Conservation (phyloP, 2,329 filamentous ascomycete species). For the Cryphonectria parasitica region DNA sequence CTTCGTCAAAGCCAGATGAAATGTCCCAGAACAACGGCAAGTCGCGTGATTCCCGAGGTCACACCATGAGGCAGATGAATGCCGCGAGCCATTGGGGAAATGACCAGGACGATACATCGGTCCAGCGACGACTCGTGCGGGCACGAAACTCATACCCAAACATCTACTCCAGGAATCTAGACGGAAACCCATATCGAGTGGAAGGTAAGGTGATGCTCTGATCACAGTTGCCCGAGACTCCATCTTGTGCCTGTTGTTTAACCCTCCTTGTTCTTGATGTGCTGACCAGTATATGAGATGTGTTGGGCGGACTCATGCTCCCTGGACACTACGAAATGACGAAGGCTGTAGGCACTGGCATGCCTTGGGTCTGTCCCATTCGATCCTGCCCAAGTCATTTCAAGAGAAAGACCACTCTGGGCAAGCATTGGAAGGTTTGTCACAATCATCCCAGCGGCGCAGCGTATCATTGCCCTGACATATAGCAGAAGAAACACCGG, state of each 20-base stretch:
- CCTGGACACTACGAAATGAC: slow-evolving; percentile 15
- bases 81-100: too few relatives aligned
- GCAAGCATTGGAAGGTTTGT: slow-evolving; percentile 17
- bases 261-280: not conserved
- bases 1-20: not conserved
- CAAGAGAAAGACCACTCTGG: not conserved
- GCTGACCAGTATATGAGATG: not conserved
- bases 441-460: not conserved
- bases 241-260: not conserved
- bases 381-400: slow-evolving; percentile 14
- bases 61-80: too few relatives aligned
- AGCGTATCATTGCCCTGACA: not conserved
- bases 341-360: not conserved
- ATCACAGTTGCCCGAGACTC: not conserved
- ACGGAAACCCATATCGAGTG: not conserved
- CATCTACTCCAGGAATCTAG: not conserved
- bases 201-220: not conserved
- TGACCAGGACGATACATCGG: too few relatives aligned
- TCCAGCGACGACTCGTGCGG: too few relatives aligned
- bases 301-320: not conserved
- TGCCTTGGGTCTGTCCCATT: slow-evolving; percentile 20
- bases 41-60: not conserved
- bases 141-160: not conserved
- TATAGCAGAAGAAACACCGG: slow-evolving; percentile 9
- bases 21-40: not conserved